Percentiles rank a stretch among this genome's conserved stretches.
Evolutionary conservation across 2,329 filamentous ascomycete genomes (phyloP).

Genomic region (Scortechinia acanthostroma): DNA sequence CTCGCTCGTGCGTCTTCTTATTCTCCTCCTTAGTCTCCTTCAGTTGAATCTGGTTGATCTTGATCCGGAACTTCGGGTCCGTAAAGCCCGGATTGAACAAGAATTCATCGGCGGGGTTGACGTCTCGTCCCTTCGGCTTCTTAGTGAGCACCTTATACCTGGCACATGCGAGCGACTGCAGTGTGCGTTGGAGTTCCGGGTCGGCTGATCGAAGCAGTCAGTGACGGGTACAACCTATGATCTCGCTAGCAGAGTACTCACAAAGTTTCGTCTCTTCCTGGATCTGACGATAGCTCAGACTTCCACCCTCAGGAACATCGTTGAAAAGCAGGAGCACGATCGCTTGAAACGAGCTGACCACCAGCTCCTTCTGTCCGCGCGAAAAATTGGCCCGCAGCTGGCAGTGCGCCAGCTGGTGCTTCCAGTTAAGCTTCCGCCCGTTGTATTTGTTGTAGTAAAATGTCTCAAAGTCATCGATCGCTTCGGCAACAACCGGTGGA

Average conservation of each 20-base stretch:
- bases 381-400: conserved; percentile 75
- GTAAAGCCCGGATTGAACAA: conserved; percentile 71
- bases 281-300: conserved; percentile 71
- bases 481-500: conserved; percentile 67
- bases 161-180: conserved; percentile 90
- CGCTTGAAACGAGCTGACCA: conserved; percentile 87
- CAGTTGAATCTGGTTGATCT: conserved; percentile 97
- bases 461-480: conserved; percentile 73
- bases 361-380: conserved; percentile 76
- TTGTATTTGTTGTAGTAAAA: conserved; percentile 89
- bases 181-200: conserved; percentile 75
- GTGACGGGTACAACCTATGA: neutral
- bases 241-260: neutral
- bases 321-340: conserved; percentile 90
- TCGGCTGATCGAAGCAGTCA: conserved; percentile 30
- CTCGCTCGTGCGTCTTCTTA: conserved; percentile 83
- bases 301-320: conserved; percentile 43
- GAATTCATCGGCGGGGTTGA: conserved; percentile 75
- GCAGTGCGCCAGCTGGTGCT: conserved; percentile 86
- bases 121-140: conserved; percentile 75
- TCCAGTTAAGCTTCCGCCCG: conserved; percentile 81
- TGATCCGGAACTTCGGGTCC: conserved; percentile 81
- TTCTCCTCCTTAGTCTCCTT: conserved; percentile 95
- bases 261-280: conserved; percentile 65
- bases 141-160: conserved; percentile 80